A percentile compares a stretch with the other conserved stretches of the same genome.
Evolutionary conservation across 352 stramenopile genomes (phyloP).

Genomic region (Phytophthora cryptogea): DNA sequence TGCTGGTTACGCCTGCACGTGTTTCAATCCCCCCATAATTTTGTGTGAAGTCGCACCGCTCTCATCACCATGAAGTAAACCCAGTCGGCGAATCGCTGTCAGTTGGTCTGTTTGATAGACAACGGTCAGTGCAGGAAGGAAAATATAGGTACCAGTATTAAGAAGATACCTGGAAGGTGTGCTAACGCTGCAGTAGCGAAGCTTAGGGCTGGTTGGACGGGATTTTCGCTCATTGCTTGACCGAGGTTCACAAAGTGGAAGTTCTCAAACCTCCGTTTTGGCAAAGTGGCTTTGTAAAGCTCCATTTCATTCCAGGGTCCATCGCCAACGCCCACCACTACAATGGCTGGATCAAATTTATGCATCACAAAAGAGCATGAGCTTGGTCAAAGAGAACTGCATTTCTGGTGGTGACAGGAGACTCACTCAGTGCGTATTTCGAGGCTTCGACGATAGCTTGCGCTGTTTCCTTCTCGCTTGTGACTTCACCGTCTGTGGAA

Average conservation of each 20-base stretch:
- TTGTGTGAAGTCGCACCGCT: not conserved
- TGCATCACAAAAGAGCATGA: not conserved
- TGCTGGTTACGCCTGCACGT: not conserved
- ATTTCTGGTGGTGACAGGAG: not conserved
- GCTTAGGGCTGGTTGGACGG: slow-evolving; percentile 52
- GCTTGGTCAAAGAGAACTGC: too few species aligned
- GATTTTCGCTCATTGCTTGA: slow-evolving; percentile 53
- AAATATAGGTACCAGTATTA: not conserved
- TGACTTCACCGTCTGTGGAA: slow-evolving; percentile 62
- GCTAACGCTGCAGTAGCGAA: slow-evolving; percentile 73
- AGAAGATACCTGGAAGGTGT: slow-evolving; percentile 50
- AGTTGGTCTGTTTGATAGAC: slow-evolving; percentile 17
- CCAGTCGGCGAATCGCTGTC: slow-evolving; percentile 22
- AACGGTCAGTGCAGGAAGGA: not conserved
- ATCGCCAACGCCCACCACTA: slow-evolving; percentile 79
- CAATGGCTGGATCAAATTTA: slow-evolving; percentile 49
- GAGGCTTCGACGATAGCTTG: slow-evolving; percentile 75
- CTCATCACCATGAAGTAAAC: slow-evolving; percentile 5
- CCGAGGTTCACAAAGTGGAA: slow-evolving; percentile 82
- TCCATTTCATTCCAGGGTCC: slow-evolving; percentile 79
- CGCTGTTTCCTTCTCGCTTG: slow-evolving; percentile 62
- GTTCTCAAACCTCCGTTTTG: slow-evolving; percentile 69
- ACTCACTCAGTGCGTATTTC: slow-evolving; percentile 73
- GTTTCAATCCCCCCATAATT: not conserved
- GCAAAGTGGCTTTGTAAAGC: slow-evolving; percentile 62